These are phyloP conservation scores for Penicillium salamii DNA, from an alignment of 495 filamentous ascomycete genomes.

Conservation along the genomic window DNA sequence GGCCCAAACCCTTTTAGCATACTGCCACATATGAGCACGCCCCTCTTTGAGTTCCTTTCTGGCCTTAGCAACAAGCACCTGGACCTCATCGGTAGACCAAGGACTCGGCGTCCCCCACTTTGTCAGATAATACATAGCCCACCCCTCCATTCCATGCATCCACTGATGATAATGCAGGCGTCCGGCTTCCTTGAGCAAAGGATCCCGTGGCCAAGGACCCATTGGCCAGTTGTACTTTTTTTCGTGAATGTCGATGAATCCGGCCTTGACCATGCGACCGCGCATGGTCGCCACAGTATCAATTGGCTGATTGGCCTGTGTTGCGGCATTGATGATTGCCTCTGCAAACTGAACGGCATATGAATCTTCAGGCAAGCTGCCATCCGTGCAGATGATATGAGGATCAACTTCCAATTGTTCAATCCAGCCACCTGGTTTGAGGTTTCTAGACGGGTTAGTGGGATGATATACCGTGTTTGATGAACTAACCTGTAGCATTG, in stretches of 20 bases:
- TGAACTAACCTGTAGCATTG: constrained; percentile 23
- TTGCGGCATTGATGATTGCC: constrained; percentile 8
- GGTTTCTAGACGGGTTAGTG: constrained; percentile 7
- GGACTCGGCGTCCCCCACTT: constrained; percentile 6
- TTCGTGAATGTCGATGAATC: constrained; percentile 25
- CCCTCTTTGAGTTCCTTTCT: constrained; percentile 8
- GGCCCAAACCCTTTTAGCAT: background rate
- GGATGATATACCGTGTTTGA: background rate
- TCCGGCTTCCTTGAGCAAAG: constrained; percentile 12
- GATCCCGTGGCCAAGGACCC: constrained; percentile 18
- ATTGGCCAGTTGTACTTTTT: constrained; percentile 14
- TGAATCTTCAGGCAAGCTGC: constrained; percentile 24
- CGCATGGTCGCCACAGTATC: constrained; percentile 9
- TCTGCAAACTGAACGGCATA: constrained; percentile 10
- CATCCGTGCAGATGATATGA: constrained; percentile 38
- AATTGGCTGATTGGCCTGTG: constrained; percentile 1
- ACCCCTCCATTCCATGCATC: constrained; percentile 18
- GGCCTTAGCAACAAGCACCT: constrained; percentile 10
- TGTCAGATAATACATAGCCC: constrained; percentile 8
- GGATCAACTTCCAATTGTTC: constrained; percentile 48
- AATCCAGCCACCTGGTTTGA: constrained; percentile 48
- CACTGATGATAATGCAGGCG: constrained; percentile 9
- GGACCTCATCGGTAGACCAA: constrained; percentile 12
- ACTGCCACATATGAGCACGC: constrained; percentile 7
- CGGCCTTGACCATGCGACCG: constrained; percentile 21